These are phyloP conservation scores for Suhomyces terraborum DNA, from an alignment of 1,139 yeast genomes.

Conservation along the genomic window DNA sequence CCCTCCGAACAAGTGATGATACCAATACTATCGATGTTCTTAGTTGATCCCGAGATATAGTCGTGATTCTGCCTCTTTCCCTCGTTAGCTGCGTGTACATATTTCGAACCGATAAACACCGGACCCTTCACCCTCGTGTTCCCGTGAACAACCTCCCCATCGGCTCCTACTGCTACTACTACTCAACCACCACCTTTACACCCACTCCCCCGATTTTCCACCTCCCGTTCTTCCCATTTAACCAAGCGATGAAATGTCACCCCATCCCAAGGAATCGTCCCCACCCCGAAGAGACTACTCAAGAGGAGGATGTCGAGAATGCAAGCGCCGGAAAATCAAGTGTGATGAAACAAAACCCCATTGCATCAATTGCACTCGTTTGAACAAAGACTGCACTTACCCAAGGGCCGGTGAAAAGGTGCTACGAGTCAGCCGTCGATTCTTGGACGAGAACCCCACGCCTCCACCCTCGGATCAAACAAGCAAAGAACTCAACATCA, in stretches of 20 bases:
- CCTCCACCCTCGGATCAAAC: slow-evolving; percentile 7
- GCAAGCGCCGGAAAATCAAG: slow-evolving; percentile 38
- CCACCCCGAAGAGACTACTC: slow-evolving; percentile 19
- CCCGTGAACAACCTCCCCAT: background rate
- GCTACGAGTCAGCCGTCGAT: slow-evolving; percentile 19
- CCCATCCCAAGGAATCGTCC: slow-evolving; percentile 10
- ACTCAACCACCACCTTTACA: background rate
- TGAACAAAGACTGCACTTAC: slow-evolving; percentile 25
- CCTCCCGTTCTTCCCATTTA: background rate
- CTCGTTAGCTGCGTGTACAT: background rate
- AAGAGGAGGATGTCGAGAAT: slow-evolving; percentile 29
- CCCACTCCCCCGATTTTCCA: background rate
- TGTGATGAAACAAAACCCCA: slow-evolving; percentile 60
- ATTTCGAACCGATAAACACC: too few relatives aligned
- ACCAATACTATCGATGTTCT: background rate
- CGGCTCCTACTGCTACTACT: background rate
- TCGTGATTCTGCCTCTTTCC: background rate
- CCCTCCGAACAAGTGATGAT: background rate
- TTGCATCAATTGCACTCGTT: slow-evolving; percentile 47
- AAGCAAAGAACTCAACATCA: slow-evolving; percentile 15
- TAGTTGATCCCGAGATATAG: background rate
- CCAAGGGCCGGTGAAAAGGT: slow-evolving; percentile 24
- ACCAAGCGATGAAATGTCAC: slow-evolving; percentile 7
- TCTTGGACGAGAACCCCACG: slow-evolving; percentile 14
- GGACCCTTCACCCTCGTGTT: too few relatives aligned